Conservation (phyloP, 257 asterid species). For the Penstemon newberryi region DNA sequence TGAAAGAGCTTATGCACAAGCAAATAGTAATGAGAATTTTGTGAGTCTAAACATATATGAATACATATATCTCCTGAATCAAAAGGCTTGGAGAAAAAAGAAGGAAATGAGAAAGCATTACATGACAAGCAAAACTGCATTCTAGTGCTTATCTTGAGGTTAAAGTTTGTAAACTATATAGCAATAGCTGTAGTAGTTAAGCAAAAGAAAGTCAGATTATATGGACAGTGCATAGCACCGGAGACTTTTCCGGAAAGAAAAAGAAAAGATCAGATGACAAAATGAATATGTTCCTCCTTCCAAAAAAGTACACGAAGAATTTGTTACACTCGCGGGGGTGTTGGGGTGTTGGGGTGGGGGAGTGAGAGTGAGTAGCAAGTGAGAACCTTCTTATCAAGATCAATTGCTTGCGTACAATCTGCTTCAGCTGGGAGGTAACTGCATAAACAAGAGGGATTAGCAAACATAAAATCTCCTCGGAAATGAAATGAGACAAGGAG, state of each 20-base stretch:
- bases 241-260: not conserved
- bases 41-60: not conserved
- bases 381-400: constrained; percentile 85
- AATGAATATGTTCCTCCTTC: not conserved
- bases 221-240: not conserved
- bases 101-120: not conserved
- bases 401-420: constrained; percentile 86
- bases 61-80: not conserved
- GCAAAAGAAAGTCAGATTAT: not conserved
- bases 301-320: not conserved
- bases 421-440: constrained; percentile 85
- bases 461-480: constrained; percentile 10
- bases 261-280: not conserved
- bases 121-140: too few species aligned
- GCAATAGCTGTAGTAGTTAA: constrained; percentile 3
- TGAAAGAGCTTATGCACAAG: constrained; percentile 9
- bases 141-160: too few species aligned
- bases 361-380: constrained; percentile 20
- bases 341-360: not conserved
- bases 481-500: constrained; percentile 9
- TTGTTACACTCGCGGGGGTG: not conserved
- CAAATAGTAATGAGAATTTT: not conserved
- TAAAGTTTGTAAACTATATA: not conserved
- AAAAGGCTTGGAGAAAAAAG: constrained; percentile 2
- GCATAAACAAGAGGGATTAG: constrained; percentile 24